Evolutionary conservation across 164 flowering plant genomes (phyloP).

Genomic region (Pachysandra terminalis): DNA sequence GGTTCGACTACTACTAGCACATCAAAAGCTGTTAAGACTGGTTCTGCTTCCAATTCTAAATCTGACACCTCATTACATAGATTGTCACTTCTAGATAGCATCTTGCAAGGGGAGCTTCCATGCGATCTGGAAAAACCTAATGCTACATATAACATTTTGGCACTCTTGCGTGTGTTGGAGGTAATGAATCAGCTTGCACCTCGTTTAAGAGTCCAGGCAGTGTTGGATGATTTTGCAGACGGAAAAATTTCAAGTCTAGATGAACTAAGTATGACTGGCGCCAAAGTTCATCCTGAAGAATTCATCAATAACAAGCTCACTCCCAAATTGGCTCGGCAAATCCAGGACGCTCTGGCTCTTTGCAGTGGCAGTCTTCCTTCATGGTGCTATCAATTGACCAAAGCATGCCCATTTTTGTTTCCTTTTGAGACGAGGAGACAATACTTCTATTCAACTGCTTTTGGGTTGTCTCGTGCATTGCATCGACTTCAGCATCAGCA

Average conservation of each 20-base stretch:
- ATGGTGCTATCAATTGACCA: constrained; percentile 99
- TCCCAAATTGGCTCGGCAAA: constrained; percentile 89
- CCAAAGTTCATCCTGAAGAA: constrained; percentile 61
- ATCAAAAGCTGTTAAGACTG: constrained; percentile 54
- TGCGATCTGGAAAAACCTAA: constrained; percentile 89
- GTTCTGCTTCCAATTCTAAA: constrained; percentile 44
- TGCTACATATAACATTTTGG: constrained; percentile 77
- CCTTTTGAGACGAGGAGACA: constrained; percentile 95
- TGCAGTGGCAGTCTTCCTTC: constrained; percentile 97
- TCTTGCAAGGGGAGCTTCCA: constrained; percentile 87
- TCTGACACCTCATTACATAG: constrained; percentile 42
- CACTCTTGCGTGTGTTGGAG: constrained; percentile 78
- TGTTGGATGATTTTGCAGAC: constrained; percentile 61
- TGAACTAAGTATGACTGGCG: constrained; percentile 49
- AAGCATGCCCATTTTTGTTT: constrained; percentile 92
- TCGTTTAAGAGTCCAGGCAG: constrained; percentile 63
- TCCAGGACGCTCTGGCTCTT: constrained; percentile 92
- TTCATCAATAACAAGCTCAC: constrained; percentile 89
- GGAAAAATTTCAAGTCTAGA: constrained; percentile 55
- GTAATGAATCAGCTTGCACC: constrained; percentile 89
- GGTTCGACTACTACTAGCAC: constrained; percentile 30
- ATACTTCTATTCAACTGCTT: constrained; percentile 96
- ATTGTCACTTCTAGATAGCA: constrained; percentile 81
- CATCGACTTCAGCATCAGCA: constrained; percentile 94
- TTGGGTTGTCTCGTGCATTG: constrained; percentile 92